Percentiles rank a stretch among this genome's conserved stretches.
phyloP scores from a whole-genome alignment of 2,329 filamentous ascomycete genomes.

The Ceratocystis cacaofunesta region DNA sequence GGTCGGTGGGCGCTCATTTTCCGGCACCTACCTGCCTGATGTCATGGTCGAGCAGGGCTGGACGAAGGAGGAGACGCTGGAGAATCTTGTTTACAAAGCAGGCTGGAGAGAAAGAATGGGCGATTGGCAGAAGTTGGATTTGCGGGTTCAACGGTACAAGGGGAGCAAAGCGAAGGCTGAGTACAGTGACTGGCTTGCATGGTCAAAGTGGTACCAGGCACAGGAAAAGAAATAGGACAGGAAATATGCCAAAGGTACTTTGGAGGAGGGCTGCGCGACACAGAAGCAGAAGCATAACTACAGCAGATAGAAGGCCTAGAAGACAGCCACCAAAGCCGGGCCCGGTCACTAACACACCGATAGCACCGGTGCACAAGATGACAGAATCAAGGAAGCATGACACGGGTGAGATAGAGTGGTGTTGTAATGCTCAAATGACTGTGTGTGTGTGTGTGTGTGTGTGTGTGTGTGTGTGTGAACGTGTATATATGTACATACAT shows the following conservation, averaged over 20 bases:
- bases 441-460: not conserved
- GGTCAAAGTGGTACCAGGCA: conserved; percentile 56
- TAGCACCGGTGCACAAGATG: too few relatives aligned
- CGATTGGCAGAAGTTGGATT: conserved; percentile 63
- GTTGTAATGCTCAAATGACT: not conserved
- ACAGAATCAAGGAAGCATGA: too few relatives aligned
- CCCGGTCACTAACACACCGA: too few relatives aligned
- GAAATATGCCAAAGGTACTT: not conserved
- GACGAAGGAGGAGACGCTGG: conserved; percentile 81
- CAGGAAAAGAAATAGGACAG: not conserved
- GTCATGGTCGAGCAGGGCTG: conserved; percentile 87
- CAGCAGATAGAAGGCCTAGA: not conserved
- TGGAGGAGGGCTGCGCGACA: not conserved
- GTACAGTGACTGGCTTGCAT: conserved; percentile 63
- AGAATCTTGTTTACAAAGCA: conserved; percentile 85
- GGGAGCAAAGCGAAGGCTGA: conserved; percentile 59
- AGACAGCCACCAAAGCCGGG: not conserved
- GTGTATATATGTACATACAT: conserved; percentile 8
- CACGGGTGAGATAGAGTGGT: too few relatives aligned
- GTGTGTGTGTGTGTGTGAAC: not conserved
- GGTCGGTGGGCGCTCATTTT: conserved; percentile 57
- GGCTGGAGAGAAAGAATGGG: conserved; percentile 75
- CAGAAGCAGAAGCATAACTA: not conserved
- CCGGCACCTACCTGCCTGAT: conserved; percentile 82
- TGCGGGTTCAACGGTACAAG: conserved; percentile 73